Conservation (phyloP, 2,329 filamentous ascomycete species). For the Neurospora sp. region DNA sequence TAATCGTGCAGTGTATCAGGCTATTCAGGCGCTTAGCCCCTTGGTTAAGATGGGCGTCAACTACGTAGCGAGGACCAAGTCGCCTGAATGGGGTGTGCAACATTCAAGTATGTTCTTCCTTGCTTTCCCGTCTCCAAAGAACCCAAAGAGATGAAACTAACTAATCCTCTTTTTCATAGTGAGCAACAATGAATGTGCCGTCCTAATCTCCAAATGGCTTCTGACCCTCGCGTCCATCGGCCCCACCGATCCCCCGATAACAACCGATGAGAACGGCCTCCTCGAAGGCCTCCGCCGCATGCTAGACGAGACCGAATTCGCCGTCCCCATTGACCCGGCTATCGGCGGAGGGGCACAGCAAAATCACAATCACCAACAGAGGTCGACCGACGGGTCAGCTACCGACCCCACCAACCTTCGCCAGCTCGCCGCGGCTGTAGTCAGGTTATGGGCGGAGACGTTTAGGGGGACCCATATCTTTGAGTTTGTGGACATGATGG, state of each 20-base stretch:
- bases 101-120: slow-evolving; percentile 42
- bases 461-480: slow-evolving; percentile 54
- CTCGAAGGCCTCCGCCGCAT: slow-evolving; percentile 48
- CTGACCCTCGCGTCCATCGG: slow-evolving; percentile 44
- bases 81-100: slow-evolving; percentile 53
- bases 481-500: slow-evolving; percentile 50
- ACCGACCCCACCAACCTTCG: slow-evolving; percentile 43
- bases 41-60: slow-evolving; percentile 54
- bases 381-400: slow-evolving; percentile 30
- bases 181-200: slow-evolving; percentile 52
- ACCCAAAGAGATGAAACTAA: neutral
- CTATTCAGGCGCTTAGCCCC: slow-evolving; percentile 59
- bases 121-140: neutral
- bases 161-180: slow-evolving; percentile 25
- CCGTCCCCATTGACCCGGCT: slow-evolving; percentile 49
- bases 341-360: slow-evolving; percentile 17
- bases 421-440: slow-evolving; percentile 47
- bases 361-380: slow-evolving; percentile 25
- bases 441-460: slow-evolving; percentile 51
- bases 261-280: slow-evolving; percentile 43
- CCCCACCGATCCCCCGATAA: slow-evolving; percentile 38
- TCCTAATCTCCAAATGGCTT: slow-evolving; percentile 52
- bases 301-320: slow-evolving; percentile 54
- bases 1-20: slow-evolving; percentile 56
- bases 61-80: slow-evolving; percentile 52